A percentile compares a stretch with the other conserved stretches of the same genome.
phyloP scores from a whole-genome alignment of 352 stramenopile genomes.

The Phytophthora palmivora region DNA sequence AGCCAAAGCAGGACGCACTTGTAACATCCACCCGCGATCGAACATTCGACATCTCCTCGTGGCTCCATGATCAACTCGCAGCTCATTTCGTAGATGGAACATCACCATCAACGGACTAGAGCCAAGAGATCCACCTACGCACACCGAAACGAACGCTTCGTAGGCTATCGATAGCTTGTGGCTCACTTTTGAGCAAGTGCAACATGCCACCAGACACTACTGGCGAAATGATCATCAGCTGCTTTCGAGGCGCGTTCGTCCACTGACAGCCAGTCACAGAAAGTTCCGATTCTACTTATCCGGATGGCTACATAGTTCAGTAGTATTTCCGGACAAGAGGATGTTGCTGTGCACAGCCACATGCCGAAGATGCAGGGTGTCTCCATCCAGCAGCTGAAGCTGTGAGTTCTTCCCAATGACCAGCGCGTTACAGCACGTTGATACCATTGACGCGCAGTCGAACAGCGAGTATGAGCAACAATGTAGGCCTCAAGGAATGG shows the following conservation, averaged over 20 bases:
- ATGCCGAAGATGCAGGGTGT: neutral
- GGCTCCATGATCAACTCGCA: slow-evolving; percentile 1
- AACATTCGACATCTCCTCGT: neutral
- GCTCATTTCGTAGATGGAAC: neutral
- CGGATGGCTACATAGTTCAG: slow-evolving; percentile 11
- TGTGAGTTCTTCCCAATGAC: neutral
- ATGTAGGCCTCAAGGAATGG: slow-evolving; percentile 1
- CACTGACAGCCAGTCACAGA: no score
- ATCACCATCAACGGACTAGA: neutral
- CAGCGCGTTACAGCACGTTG: neutral
- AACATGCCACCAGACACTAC: neutral
- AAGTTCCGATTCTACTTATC: no score
- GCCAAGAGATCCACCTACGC: slow-evolving; percentile 5
- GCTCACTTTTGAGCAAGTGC: neutral
- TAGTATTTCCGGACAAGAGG: slow-evolving; percentile 6
- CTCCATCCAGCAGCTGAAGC: slow-evolving; percentile 9
- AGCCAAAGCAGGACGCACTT: neutral
- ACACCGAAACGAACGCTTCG: slow-evolving; percentile 21
- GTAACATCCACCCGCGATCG: neutral
- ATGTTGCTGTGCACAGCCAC: slow-evolving; percentile 1
- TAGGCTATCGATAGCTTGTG: slow-evolving; percentile 2
- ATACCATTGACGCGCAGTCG: neutral
- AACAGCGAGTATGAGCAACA: slow-evolving; percentile 13
- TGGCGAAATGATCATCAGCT: slow-evolving; percentile 26
- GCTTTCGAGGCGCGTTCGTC: slow-evolving; percentile 3